Evolutionary conservation across 805 yeast species (phyloP), one percentile per base, ranked within the genome.

Genomic region (Suhomyces xylopsoci): DNA sequence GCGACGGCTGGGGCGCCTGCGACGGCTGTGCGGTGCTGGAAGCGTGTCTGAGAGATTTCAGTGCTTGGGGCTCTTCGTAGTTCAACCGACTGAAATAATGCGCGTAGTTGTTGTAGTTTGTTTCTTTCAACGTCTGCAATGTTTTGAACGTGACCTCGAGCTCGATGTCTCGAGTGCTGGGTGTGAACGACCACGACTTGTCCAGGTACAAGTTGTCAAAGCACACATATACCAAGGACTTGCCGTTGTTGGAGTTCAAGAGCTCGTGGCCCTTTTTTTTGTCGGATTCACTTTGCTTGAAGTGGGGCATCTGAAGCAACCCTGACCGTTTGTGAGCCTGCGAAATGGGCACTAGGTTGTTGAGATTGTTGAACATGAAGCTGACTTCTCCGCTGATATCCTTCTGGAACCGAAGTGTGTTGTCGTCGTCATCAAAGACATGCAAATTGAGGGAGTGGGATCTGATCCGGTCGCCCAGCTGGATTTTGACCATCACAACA

Each of bases 141-240:
- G 69, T 69, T 54, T 73, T 67, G 46, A 75, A 66, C 47, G 69
- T 67, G 17, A 75, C 76, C 14, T 50, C 57, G 36, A 75, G 46
- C 51, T 69, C 69, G 12, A 75, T 61, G 40, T 75, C 77, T 34
- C 66, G 61, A 5, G 60, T 26, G 22, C 54, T 54, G 5, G 77
- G 74, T 15, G 61, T 59, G 56, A 72, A 75, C 17, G 77, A 69
- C 78, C 78, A 75, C 7, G 77, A 71, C 54, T 70, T 68, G 57
- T 75, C 80, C 43, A 57, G 60, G 60, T 68, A 75, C 28, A 74
- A 49, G 55, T 75, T 75, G 59, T 75, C 79, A 60, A 75, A 75
- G 55, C 80, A 75, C 15, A 75, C 62, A 56, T 71, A 64, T 17
- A 75, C 64, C 38, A 62, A 58, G 7, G 70, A 68, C 49, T 62